phyloP scores from a whole-genome alignment of 805 yeast genomes.

The Candida rishiriensis region DNA sequence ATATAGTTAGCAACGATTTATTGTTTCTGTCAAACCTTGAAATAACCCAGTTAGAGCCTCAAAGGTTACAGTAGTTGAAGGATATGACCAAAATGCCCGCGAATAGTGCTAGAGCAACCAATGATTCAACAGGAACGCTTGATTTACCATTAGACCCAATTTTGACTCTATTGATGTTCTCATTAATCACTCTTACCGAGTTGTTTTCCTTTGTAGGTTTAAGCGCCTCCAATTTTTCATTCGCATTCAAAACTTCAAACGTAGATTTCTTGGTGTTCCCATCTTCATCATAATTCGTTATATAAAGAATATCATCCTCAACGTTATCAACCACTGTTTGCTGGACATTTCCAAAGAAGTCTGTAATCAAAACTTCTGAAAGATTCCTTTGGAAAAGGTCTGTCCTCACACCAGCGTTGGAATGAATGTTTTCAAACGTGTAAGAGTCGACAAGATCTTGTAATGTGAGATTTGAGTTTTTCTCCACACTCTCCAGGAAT shows the following conservation, averaged over 20 bases:
- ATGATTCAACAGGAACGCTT: neutral
- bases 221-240: neutral
- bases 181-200: conserved; percentile 2
- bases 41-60: neutral
- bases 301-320: conserved; percentile 42
- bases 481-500: conserved; percentile 74
- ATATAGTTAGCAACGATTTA: neutral
- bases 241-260: neutral
- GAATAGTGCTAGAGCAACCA: neutral
- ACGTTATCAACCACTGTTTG: conserved; percentile 56
- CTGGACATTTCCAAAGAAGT: conserved; percentile 92
- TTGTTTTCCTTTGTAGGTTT: neutral
- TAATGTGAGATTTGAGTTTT: conserved; percentile 68
- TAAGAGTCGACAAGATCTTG: conserved; percentile 82
- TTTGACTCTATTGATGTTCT: conserved; percentile 7
- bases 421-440: conserved; percentile 80
- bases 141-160: conserved; percentile 5
- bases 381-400: conserved; percentile 69
- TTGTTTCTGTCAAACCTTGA: neutral
- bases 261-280: conserved; percentile 10
- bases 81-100: neutral
- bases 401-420: conserved; percentile 88
- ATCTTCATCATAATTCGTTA: conserved; percentile 31
- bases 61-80: neutral
- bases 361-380: conserved; percentile 73